Evolutionary conservation across 2,329 filamentous ascomycete species (phyloP).

Genomic region (Alternaria gansuensis): DNA sequence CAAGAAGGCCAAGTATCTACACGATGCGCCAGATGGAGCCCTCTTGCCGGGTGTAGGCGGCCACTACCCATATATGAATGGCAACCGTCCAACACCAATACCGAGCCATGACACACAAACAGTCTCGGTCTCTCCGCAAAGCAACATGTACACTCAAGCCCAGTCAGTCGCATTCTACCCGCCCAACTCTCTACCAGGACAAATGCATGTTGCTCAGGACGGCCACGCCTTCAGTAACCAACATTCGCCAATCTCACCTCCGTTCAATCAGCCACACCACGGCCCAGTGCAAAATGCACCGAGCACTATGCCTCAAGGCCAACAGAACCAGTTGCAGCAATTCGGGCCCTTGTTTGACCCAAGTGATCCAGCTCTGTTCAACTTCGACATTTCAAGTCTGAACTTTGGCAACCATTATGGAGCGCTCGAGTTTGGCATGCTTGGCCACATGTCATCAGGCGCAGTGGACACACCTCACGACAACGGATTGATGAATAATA

Average conservation of each 20-base stretch:
- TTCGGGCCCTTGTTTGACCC: constrained; percentile 80
- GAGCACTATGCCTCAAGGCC: constrained; percentile 54
- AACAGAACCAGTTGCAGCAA: constrained; percentile 52
- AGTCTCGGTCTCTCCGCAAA: constrained; percentile 42
- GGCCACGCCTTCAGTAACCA: constrained; percentile 68
- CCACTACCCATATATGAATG: constrained; percentile 67
- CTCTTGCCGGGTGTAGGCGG: constrained; percentile 84
- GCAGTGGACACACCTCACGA: constrained; percentile 82
- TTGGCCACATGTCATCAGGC: constrained; percentile 94
- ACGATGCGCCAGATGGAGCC: constrained; percentile 91
- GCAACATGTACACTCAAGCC: constrained; percentile 57
- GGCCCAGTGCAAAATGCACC: constrained; percentile 58
- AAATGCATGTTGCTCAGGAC: constrained; percentile 57
- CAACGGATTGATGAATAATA: constrained; percentile 45
- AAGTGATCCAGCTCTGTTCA: constrained; percentile 90
- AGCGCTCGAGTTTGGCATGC: constrained; percentile 93
- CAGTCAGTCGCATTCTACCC: constrained; percentile 54
- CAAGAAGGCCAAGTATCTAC: constrained; percentile 99
- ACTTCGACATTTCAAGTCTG: constrained; percentile 92
- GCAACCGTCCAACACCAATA: constrained; percentile 56
- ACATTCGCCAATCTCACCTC: constrained; percentile 78
- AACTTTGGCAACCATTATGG: constrained; percentile 98
- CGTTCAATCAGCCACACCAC: constrained; percentile 68
- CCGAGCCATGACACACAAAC: constrained; percentile 39
- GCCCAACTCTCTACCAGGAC: constrained; percentile 49